Evolutionary conservation across 805 yeast species (phyloP).

Genomic region (Brettanomyces bruxellensis): DNA sequence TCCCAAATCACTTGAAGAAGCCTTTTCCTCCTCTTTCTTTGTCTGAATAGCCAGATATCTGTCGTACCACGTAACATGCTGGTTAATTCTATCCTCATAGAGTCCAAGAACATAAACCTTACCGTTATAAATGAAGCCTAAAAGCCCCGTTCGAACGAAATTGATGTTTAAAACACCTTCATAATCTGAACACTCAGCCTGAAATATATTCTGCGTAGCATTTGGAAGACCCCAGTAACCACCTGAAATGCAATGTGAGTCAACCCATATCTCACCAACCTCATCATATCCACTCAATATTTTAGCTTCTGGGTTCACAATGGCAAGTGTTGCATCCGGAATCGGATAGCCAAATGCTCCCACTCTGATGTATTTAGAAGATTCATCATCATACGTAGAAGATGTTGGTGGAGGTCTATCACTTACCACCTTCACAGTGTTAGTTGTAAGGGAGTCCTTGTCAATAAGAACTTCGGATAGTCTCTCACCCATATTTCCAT

Average conservation of each 20-base stretch:
- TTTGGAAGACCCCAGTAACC: conserved; percentile 71
- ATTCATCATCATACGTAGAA: conserved; percentile 26
- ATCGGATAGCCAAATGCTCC: conserved; percentile 93
- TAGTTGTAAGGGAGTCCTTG: conserved; percentile 62
- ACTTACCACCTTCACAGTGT: conserved; percentile 58
- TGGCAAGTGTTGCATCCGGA: conserved; percentile 88
- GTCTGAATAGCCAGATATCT: conserved; percentile 19
- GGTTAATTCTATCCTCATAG: conserved; percentile 86
- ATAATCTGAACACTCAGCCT: conserved; percentile 69
- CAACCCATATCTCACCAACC: conserved; percentile 98
- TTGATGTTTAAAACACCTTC: conserved; percentile 64
- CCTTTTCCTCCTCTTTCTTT: conserved; percentile 2
- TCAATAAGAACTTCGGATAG: conserved; percentile 65
- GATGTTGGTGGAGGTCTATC: conserved; percentile 47
- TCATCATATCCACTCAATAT: conserved; percentile 64
- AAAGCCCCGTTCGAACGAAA: conserved; percentile 80
- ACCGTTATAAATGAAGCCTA: conserved; percentile 84
- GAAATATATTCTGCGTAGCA: conserved; percentile 69
- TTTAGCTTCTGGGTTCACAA: conserved; percentile 89
- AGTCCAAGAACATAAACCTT: conserved; percentile 82
- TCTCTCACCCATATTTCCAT: conserved; percentile 12
- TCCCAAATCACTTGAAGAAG: neutral
- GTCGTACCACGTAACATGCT: conserved; percentile 60
- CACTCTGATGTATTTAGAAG: conserved; percentile 51
- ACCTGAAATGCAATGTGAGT: conserved; percentile 82